Evolutionary conservation across 1,139 yeast genomes (phyloP).

Genomic region (Geotrichum candidum): DNA sequence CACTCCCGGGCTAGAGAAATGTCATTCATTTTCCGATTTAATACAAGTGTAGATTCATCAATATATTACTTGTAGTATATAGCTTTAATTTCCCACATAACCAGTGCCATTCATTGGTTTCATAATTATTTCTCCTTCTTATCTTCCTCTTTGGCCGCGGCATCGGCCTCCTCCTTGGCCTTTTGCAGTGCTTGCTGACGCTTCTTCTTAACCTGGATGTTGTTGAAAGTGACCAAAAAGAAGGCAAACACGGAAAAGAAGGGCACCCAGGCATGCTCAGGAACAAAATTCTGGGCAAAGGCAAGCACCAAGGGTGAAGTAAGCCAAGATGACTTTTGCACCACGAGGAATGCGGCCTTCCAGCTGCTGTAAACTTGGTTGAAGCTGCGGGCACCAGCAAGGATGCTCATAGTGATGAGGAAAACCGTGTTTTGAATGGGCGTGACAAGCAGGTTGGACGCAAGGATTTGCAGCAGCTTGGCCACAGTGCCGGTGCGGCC

Average conservation of each 20-base stretch:
- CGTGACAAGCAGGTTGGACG: constrained; percentile 57
- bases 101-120: neutral
- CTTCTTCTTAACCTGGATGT: constrained; percentile 53
- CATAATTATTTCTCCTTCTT: constrained; percentile 2
- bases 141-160: constrained; percentile 4
- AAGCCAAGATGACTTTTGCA: constrained; percentile 59
- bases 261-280: constrained; percentile 78
- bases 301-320: constrained; percentile 59
- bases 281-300: constrained; percentile 67
- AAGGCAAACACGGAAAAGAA: constrained; percentile 73
- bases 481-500: constrained; percentile 30
- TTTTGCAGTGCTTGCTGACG: constrained; percentile 30
- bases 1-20: too few relatives aligned
- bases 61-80: too few relatives aligned
- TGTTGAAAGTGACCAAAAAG: constrained; percentile 70
- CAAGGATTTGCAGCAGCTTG: constrained; percentile 53
- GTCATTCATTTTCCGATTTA: too few relatives aligned
- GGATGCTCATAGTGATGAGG: constrained; percentile 43
- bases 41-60: too few relatives aligned
- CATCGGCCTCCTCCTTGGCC: constrained; percentile 22
- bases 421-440: constrained; percentile 57
- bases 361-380: constrained; percentile 39
- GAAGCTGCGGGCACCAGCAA: constrained; percentile 36
- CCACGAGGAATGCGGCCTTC: constrained; percentile 47
- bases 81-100: too few relatives aligned